phyloP scores from a whole-genome alignment of 2,329 filamentous ascomycete genomes.

The Exophiala oligosperma region DNA sequence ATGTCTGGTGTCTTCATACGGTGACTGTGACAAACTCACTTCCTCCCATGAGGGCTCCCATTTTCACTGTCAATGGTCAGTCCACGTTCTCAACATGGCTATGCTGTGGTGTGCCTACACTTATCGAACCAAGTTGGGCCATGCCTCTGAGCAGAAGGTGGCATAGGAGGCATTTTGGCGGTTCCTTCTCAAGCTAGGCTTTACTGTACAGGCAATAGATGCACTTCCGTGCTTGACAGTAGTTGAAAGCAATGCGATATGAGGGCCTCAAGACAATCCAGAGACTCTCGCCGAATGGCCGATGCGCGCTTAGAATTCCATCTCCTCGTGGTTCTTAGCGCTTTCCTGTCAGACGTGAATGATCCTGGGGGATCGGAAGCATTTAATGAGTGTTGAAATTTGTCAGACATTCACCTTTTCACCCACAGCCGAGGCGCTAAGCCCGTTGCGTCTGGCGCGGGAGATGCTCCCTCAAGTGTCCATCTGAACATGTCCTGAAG shows the following conservation, averaged over 20 bases:
- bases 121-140: constrained; percentile 72
- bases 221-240: background rate
- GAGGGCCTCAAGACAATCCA: constrained; percentile 1
- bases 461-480: constrained; percentile 10
- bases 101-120: constrained; percentile 49
- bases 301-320: constrained; percentile 4
- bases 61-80: constrained; percentile 70
- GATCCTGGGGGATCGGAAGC: too few species aligned
- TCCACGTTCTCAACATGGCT: constrained; percentile 7
- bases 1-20: background rate
- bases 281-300: constrained; percentile 1
- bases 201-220: background rate
- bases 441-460: background rate
- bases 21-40: constrained; percentile 62
- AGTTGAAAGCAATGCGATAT: background rate
- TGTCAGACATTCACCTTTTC: background rate
- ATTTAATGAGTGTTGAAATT: too few species aligned
- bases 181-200: too few species aligned
- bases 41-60: constrained; percentile 98
- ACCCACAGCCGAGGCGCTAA: constrained; percentile 3
- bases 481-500: constrained; percentile 19
- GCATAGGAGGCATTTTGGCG: constrained; percentile 34
- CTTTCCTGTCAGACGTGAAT: too few species aligned
- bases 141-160: constrained; percentile 33
- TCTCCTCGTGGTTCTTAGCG: background rate